phyloP scores from a whole-genome alignment of 2,329 filamentous ascomycete genomes.

The Trichoderma guizhouense region DNA sequence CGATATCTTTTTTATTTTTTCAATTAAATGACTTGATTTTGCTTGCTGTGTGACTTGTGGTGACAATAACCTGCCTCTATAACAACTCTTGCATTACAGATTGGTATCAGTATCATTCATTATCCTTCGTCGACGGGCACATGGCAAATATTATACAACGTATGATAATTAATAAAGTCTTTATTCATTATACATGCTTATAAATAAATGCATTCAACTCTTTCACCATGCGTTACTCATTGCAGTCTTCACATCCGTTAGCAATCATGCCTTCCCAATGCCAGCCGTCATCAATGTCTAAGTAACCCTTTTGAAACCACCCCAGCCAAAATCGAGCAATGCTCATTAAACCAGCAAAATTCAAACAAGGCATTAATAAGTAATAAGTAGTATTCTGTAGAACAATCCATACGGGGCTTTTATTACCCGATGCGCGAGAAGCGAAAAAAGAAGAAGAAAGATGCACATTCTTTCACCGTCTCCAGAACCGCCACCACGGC shows the following conservation, averaged over 20 bases:
- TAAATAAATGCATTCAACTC: background rate
- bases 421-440: background rate
- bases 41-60: background rate
- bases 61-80: background rate
- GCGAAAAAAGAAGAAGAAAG: background rate
- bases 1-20: conserved; percentile 1
- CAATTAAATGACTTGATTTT: background rate
- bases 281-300: background rate
- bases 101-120: no score
- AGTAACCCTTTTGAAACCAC: background rate
- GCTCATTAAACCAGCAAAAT: background rate
- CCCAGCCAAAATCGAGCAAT: background rate
- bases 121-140: no score
- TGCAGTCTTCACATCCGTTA: background rate
- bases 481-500: conserved; percentile 62
- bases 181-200: background rate
- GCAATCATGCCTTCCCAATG: background rate
- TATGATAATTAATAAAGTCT: background rate
- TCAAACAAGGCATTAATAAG: background rate
- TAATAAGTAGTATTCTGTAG: background rate
- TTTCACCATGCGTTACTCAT: background rate
- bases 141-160: no score
- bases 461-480: conserved; percentile 23
- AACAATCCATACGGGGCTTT: background rate
- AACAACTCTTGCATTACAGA: background rate